phyloP scores from a whole-genome alignment of 2,329 filamentous ascomycete genomes.

The Zalaria obscura region DNA sequence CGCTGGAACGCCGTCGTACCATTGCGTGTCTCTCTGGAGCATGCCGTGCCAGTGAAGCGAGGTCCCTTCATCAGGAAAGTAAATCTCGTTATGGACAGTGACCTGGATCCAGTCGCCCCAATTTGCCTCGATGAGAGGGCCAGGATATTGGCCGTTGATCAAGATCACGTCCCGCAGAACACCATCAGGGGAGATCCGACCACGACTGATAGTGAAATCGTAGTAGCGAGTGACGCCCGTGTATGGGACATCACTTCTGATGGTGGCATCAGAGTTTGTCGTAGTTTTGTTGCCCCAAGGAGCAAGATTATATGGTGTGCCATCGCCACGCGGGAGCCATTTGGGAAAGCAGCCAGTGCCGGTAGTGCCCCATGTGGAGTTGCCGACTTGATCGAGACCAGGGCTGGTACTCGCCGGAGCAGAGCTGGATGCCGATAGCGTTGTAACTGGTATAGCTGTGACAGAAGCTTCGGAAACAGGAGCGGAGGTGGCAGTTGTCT shows the following conservation, averaged over 20 bases:
- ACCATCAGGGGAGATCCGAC: constrained; percentile 15
- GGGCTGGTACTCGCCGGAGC: neutral
- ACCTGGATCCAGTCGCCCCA: constrained; percentile 26
- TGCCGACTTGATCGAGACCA: neutral
- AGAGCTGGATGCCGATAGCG: neutral
- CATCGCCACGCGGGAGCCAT: neutral
- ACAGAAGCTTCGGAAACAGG: neutral
- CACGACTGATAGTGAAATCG: constrained; percentile 13
- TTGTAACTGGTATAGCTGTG: neutral
- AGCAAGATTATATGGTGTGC: neutral
- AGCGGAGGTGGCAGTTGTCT: neutral
- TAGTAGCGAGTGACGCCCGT: constrained; percentile 17
- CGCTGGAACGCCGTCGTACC: constrained; percentile 27
- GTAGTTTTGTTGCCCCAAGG: constrained; percentile 16
- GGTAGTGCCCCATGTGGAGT: neutral
- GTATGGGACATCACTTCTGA: neutral
- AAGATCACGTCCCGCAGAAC: constrained; percentile 9
- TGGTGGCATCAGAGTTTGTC: constrained; percentile 13
- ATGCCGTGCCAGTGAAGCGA: constrained; percentile 29
- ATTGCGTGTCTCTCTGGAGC: constrained; percentile 18
- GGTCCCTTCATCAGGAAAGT: constrained; percentile 17
- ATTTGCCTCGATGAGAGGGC: constrained; percentile 16
- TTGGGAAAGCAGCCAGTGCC: neutral
- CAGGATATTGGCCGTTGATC: constrained; percentile 12
- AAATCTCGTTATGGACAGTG: constrained; percentile 20